Evolutionary conservation across 768 basidiomycete genomes (phyloP).

Genomic region (Lactarius tabidus): DNA sequence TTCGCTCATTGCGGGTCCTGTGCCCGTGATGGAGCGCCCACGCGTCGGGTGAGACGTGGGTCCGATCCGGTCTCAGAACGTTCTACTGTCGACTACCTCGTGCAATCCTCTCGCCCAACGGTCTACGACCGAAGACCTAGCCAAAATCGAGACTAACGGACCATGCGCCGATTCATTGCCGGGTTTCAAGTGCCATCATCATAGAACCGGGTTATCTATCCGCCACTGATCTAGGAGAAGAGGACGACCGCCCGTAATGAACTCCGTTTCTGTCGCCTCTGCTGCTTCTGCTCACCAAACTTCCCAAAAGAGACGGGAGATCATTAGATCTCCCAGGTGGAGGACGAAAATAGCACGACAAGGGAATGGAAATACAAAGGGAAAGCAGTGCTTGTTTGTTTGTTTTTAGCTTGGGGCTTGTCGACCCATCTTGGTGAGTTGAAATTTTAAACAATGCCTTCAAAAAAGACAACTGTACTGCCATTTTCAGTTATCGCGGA

Average conservation of each 20-base stretch:
- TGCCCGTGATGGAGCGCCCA: background rate
- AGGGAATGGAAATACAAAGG: background rate
- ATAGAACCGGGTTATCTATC: background rate
- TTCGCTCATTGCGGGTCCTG: background rate
- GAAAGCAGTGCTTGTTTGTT: background rate
- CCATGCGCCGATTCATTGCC: background rate
- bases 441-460: background rate
- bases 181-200: background rate
- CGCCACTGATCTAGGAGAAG: background rate
- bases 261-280: background rate
- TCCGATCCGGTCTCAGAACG: background rate
- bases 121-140: background rate
- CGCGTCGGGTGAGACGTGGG: background rate
- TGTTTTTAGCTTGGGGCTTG: background rate
- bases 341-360: background rate
- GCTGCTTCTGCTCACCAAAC: background rate
- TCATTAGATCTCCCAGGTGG: background rate
- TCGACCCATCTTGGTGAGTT: background rate
- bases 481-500: background rate
- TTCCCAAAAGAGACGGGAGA: background rate
- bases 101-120: background rate
- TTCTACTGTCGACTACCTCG: background rate
- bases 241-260: background rate
- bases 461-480: background rate
- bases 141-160: background rate